Percentiles rank a stretch among this genome's conserved stretches.
These are phyloP conservation scores for Sporisorium reilianum DNA, from an alignment of 1,284 basidiomycete genomes.

Conservation along the genomic window DNA sequence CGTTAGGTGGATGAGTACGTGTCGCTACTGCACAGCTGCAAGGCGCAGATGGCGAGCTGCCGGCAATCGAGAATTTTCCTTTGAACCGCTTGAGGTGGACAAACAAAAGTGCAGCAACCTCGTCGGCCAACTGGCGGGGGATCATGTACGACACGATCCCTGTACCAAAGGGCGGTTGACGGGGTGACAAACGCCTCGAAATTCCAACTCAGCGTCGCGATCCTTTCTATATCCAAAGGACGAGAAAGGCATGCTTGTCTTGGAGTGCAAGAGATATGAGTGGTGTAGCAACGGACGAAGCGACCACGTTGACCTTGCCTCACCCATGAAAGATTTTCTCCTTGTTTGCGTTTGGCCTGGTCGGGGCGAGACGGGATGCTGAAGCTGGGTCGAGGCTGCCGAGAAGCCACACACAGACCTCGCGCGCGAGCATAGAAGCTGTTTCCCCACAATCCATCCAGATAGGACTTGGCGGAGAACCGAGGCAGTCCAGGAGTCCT, in stretches of 20 bases:
- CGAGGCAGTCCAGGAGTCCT: background rate
- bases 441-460: constrained; percentile 10
- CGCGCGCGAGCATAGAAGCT: background rate
- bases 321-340: background rate
- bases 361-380: background rate
- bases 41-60: constrained; percentile 10
- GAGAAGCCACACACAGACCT: too few relatives aligned
- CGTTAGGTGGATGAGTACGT: too few relatives aligned
- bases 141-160: constrained; percentile 5
- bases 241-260: background rate
- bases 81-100: background rate
- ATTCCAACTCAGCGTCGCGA: constrained; percentile 4
- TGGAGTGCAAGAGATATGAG: background rate
- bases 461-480: background rate
- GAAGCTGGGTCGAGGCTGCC: background rate
- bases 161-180: background rate
- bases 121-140: background rate
- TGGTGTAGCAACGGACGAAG: background rate
- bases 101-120: constrained; percentile 6
- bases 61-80: constrained; percentile 10
- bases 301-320: background rate
- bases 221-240: background rate
- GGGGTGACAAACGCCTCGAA: constrained; percentile 1
- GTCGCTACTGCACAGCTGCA: constrained; percentile 8
- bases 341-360: background rate